A percentile compares a stretch with the other conserved stretches of the same genome.
Evolutionary conservation across 176 grass and related monocot species (phyloP).

Genomic region (Carex littledalei): DNA sequence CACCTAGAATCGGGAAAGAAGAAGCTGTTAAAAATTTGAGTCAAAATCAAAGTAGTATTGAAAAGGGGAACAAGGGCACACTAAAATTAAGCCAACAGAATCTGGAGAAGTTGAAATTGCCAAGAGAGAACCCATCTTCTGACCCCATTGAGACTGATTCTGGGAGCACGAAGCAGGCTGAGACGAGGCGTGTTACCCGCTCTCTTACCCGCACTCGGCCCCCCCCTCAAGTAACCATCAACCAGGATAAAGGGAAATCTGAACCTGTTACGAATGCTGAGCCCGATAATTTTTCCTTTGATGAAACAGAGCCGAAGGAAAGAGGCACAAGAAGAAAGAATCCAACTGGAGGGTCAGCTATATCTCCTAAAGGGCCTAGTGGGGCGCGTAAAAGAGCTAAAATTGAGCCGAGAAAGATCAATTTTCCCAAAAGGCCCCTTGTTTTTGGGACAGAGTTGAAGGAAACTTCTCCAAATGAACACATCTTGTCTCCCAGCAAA

Average conservation of each 20-base stretch:
- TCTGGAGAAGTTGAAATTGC: conserved; percentile 32
- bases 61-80: background rate
- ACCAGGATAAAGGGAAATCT: conserved; percentile 24
- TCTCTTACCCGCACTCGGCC: conserved; percentile 39
- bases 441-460: conserved; percentile 37
- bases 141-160: conserved; percentile 86
- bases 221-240: conserved; percentile 28
- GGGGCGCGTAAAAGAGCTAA: conserved; percentile 43
- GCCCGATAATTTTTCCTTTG: conserved; percentile 32
- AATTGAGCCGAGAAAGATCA: conserved; percentile 36
- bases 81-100: conserved; percentile 21
- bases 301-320: conserved; percentile 42
- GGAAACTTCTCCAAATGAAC: conserved; percentile 24
- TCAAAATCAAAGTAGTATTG: conserved; percentile 11
- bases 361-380: conserved; percentile 35
- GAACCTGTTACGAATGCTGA: conserved; percentile 47
- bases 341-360: conserved; percentile 31
- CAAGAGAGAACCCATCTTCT: conserved; percentile 46
- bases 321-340: conserved; percentile 28
- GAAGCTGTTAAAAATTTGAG: conserved; percentile 13
- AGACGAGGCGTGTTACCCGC: conserved; percentile 52
- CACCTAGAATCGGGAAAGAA: conserved; percentile 28
- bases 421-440: conserved; percentile 39
- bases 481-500: conserved; percentile 26
- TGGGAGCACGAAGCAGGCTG: conserved; percentile 56